phyloP scores from a whole-genome alignment of 2,329 filamentous ascomycete genomes.

The Fusarium pseudocircinatum region DNA sequence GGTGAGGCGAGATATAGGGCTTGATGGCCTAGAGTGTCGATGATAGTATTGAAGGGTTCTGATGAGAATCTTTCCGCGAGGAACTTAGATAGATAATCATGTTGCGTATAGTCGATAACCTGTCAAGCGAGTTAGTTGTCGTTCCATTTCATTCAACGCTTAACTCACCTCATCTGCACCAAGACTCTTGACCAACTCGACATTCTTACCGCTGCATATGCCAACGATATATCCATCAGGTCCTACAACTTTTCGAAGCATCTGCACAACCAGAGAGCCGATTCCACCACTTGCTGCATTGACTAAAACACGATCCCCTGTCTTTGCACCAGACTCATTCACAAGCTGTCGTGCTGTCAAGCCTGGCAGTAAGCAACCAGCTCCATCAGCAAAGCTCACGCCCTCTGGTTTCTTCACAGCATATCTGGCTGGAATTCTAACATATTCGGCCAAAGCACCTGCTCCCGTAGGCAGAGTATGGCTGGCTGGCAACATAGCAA shows the following conservation, averaged over 20 bases:
- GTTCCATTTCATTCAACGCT: neutral
- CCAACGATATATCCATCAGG: neutral
- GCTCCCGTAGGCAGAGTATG: conserved; percentile 35
- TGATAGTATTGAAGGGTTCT: neutral
- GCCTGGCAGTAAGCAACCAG: conserved; percentile 52
- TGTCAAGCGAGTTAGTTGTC: neutral
- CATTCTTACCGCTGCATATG: neutral
- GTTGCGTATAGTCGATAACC: neutral
- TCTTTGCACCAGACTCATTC: conserved; percentile 49
- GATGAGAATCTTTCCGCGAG: neutral
- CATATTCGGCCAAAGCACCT: conserved; percentile 53
- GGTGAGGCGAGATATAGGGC: neutral
- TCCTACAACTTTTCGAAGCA: neutral
- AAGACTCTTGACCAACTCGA: neutral
- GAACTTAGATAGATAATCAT: neutral
- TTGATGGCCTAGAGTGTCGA: neutral
- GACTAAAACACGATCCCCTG: neutral
- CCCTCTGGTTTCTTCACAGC: conserved; percentile 46
- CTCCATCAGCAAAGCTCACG: conserved; percentile 47
- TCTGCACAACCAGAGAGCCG: neutral
- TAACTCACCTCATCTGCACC: neutral
- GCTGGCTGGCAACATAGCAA: conserved; percentile 1
- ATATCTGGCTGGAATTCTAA: conserved; percentile 49
- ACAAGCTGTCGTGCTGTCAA: conserved; percentile 53
- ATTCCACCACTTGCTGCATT: conserved; percentile 5